Evolutionary conservation across 2,329 filamentous ascomycete species (phyloP).

Genomic region (Colletotrichum chrysophilum): DNA sequence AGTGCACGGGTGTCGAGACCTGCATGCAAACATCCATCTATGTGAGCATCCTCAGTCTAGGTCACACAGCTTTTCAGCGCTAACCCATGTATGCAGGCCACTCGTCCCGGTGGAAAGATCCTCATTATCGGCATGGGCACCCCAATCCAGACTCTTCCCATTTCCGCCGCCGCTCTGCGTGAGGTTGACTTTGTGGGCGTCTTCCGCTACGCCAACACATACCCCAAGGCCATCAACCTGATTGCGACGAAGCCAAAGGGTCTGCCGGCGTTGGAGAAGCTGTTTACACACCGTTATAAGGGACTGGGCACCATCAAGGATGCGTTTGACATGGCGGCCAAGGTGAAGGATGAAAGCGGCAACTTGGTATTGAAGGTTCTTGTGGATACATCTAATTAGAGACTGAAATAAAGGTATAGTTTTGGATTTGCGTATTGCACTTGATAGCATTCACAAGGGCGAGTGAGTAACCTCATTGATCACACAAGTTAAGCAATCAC

Average conservation of each 20-base stretch:
- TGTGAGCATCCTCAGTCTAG: slow-evolving; percentile 37
- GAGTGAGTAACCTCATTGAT: neutral
- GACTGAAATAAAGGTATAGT: neutral
- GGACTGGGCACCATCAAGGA: slow-evolving; percentile 68
- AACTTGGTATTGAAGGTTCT: slow-evolving; percentile 79
- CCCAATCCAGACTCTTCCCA: slow-evolving; percentile 71
- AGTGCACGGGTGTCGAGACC: slow-evolving; percentile 80
- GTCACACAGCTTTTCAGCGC: neutral
- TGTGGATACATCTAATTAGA: slow-evolving; percentile 46
- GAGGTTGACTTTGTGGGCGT: slow-evolving; percentile 76
- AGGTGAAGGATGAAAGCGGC: slow-evolving; percentile 71
- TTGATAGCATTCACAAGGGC: neutral
- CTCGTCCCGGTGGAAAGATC: slow-evolving; percentile 71
- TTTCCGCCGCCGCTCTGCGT: slow-evolving; percentile 70
- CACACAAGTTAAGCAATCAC: neutral
- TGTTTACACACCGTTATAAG: slow-evolving; percentile 74
- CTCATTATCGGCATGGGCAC: slow-evolving; percentile 77
- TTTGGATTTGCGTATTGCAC: neutral
- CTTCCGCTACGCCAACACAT: slow-evolving; percentile 79
- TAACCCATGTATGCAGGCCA: slow-evolving; percentile 44
- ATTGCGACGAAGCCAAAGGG: slow-evolving; percentile 51
- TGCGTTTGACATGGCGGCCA: slow-evolving; percentile 76
- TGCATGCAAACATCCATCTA: slow-evolving; percentile 80
- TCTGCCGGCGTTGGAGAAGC: slow-evolving; percentile 68
- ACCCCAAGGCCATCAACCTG: slow-evolving; percentile 60